phyloP scores from a whole-genome alignment of 306 rosid species.

The Cicer yamashitae region DNA sequence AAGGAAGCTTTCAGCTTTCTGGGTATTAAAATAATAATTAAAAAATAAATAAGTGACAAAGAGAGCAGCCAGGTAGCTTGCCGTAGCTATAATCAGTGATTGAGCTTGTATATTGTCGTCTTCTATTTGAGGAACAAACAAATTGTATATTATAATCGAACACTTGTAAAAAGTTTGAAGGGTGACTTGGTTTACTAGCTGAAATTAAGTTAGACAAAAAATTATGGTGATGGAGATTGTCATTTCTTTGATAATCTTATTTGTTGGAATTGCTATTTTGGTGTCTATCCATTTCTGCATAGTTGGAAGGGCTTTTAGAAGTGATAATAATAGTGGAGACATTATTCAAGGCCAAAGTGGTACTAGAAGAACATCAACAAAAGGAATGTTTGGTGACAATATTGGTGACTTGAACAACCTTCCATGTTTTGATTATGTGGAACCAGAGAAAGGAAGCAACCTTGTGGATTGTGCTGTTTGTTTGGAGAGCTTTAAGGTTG shows the following conservation, averaged over 20 bases:
- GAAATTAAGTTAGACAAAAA: background rate
- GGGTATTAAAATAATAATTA: slow-evolving; percentile 13
- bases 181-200: background rate
- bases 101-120: slow-evolving; percentile 15
- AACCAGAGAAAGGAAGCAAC: slow-evolving; percentile 43
- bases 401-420: slow-evolving; percentile 60
- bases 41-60: slow-evolving; percentile 2
- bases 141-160: background rate
- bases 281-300: slow-evolving; percentile 64
- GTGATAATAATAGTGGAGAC: slow-evolving; percentile 18
- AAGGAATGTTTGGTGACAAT: slow-evolving; percentile 37
- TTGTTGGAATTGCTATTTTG: slow-evolving; percentile 68
- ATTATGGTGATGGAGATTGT: slow-evolving; percentile 58
- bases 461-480: slow-evolving; percentile 70
- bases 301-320: slow-evolving; percentile 57
- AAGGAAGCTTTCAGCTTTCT: slow-evolving; percentile 21
- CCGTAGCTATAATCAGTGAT: slow-evolving; percentile 34
- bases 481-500: slow-evolving; percentile 62
- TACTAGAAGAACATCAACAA: background rate
- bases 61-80: slow-evolving; percentile 28
- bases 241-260: slow-evolving; percentile 55
- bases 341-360: background rate
- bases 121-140: slow-evolving; percentile 4
- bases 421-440: slow-evolving; percentile 61
- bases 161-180: background rate